A percentile compares a stretch with the other conserved stretches of the same genome.
Conservation (phyloP, 768 basidiomycete species). For the Hericium rajendrae region DNA sequence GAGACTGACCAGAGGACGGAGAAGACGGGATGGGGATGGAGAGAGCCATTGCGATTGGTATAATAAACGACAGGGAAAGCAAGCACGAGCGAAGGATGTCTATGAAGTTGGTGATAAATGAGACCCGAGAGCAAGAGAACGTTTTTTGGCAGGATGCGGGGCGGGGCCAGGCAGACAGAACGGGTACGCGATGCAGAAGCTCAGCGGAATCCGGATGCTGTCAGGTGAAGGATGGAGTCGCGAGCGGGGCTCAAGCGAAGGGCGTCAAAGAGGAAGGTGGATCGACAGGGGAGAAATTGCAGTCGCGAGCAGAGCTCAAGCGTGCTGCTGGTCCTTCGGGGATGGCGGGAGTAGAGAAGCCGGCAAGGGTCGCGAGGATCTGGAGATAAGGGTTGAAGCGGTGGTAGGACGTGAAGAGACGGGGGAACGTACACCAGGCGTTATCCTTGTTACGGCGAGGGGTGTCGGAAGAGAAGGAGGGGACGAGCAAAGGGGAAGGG, state of each 20-base stretch:
- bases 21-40: slow-evolving; percentile 30
- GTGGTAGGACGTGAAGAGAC: neutral
- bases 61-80: slow-evolving; percentile 4
- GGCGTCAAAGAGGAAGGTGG: neutral
- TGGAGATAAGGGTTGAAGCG: slow-evolving; percentile 19
- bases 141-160: slow-evolving; percentile 17
- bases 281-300: slow-evolving; percentile 16
- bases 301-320: slow-evolving; percentile 52
- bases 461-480: slow-evolving; percentile 24
- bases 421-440: slow-evolving; percentile 34
- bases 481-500: slow-evolving; percentile 20
- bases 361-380: slow-evolving; percentile 94
- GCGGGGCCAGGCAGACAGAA: slow-evolving; percentile 11
- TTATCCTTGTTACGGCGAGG: slow-evolving; percentile 46
- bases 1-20: slow-evolving; percentile 27
- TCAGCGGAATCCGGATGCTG: slow-evolving; percentile 42
- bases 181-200: slow-evolving; percentile 33
- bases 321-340: slow-evolving; percentile 31
- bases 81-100: neutral
- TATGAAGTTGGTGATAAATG: slow-evolving; percentile 2
- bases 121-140: slow-evolving; percentile 16
- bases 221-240: slow-evolving; percentile 20
- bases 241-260: slow-evolving; percentile 9
- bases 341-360: slow-evolving; percentile 47
- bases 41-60: slow-evolving; percentile 30